phyloP scores from a whole-genome alignment of 2,329 filamentous ascomycete genomes.

The Decorospora gaudefroyi region DNA sequence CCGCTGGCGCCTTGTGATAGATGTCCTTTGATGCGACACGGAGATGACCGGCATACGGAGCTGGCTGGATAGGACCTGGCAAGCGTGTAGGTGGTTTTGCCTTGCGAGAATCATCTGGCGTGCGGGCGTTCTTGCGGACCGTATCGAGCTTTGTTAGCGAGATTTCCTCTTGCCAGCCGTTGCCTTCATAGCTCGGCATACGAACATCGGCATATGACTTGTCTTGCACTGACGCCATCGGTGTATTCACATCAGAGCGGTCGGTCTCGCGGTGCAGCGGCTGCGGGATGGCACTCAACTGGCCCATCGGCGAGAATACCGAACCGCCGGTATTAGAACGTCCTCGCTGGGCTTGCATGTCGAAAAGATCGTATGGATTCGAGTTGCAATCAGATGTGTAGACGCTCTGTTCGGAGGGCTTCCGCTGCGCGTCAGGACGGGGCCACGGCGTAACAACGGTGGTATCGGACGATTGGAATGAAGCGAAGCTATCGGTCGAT shows the following conservation, averaged over 20 bases:
- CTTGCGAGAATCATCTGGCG: conserved; percentile 1
- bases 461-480: conserved; percentile 3
- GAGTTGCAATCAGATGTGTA: conserved; percentile 23
- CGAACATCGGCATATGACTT: conserved; percentile 11
- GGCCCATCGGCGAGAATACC: conserved; percentile 22
- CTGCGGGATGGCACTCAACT: conserved; percentile 27
- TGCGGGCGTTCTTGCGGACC: conserved; percentile 3
- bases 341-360: neutral
- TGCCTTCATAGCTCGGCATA: conserved; percentile 35
- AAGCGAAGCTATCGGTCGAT: neutral
- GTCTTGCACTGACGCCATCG: neutral
- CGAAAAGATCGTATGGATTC: conserved; percentile 16
- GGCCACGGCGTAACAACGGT: conserved; percentile 8
- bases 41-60: conserved; percentile 17
- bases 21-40: conserved; percentile 14
- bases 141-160: conserved; percentile 21
- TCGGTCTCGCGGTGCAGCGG: conserved; percentile 11
- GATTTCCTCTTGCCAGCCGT: conserved; percentile 27
- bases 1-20: neutral
- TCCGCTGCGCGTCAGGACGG: conserved; percentile 11
- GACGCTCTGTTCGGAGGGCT: conserved; percentile 19
- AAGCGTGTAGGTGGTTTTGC: conserved; percentile 19
- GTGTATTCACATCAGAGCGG: neutral
- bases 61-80: conserved; percentile 24
- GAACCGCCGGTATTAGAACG: conserved; percentile 2